Evolutionary conservation across 768 basidiomycete species (phyloP).

Genomic region (Lepiota brunneoincarnata): DNA sequence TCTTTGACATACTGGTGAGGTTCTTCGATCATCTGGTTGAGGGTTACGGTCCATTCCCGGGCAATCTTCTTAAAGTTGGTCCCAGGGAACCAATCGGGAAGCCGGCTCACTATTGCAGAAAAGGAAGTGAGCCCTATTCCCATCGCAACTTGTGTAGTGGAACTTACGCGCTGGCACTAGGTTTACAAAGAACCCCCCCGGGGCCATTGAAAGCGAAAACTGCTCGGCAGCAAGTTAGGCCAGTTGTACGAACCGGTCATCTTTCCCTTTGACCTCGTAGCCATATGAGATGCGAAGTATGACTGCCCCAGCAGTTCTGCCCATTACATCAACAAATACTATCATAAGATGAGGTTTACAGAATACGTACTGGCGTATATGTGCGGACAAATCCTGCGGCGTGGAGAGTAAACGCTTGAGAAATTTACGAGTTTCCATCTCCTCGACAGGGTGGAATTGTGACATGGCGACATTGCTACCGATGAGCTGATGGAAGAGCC

Average conservation of each 20-base stretch:
- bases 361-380: slow-evolving; percentile 34
- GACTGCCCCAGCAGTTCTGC: slow-evolving; percentile 40
- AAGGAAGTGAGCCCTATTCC: neutral
- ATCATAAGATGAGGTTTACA: neutral
- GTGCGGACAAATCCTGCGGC: slow-evolving; percentile 29
- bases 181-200: slow-evolving; percentile 46
- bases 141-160: neutral
- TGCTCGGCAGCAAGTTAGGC: slow-evolving; percentile 37
- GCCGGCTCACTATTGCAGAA: slow-evolving; percentile 33
- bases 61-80: slow-evolving; percentile 50
- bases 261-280: slow-evolving; percentile 34
- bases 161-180: slow-evolving; percentile 43
- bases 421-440: slow-evolving; percentile 37
- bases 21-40: slow-evolving; percentile 42
- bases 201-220: slow-evolving; percentile 37
- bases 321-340: neutral
- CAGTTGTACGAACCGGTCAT: slow-evolving; percentile 37
- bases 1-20: slow-evolving; percentile 44
- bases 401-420: slow-evolving; percentile 32
- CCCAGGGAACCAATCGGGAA: slow-evolving; percentile 59
- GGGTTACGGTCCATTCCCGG: slow-evolving; percentile 37
- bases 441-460: slow-evolving; percentile 35
- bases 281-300: slow-evolving; percentile 45
- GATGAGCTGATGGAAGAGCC: slow-evolving; percentile 38
- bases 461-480: slow-evolving; percentile 36